A percentile compares a stretch with the other conserved stretches of the same genome.
phyloP scores from a whole-genome alignment of 2,329 filamentous ascomycete genomes.

The Phialophora chinensis region DNA sequence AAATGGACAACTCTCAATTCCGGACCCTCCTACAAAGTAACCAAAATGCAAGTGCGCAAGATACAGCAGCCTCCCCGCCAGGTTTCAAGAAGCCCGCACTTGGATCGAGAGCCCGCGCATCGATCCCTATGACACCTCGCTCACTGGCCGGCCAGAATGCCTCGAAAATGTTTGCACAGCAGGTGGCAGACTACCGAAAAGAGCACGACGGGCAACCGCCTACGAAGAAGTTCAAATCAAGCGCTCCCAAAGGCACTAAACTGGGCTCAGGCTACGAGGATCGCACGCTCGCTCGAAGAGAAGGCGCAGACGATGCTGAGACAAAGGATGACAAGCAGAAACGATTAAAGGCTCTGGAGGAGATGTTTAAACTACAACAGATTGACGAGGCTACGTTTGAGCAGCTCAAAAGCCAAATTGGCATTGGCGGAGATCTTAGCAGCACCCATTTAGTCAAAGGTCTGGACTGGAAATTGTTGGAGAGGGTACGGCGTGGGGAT shows the following conservation, averaged over 20 bases:
- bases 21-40: slow-evolving; percentile 70
- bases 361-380: slow-evolving; percentile 80
- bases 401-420: slow-evolving; percentile 73
- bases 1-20: slow-evolving; percentile 96
- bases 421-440: slow-evolving; percentile 75
- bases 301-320: slow-evolving; percentile 58
- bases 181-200: slow-evolving; percentile 76
- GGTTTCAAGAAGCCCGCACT: slow-evolving; percentile 61
- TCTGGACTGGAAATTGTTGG: slow-evolving; percentile 77
- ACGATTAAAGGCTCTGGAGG: slow-evolving; percentile 78
- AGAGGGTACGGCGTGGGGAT: slow-evolving; percentile 53
- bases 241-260: slow-evolving; percentile 80
- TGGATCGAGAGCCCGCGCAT: slow-evolving; percentile 78
- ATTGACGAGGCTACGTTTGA: slow-evolving; percentile 83
- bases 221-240: slow-evolving; percentile 75
- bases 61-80: slow-evolving; percentile 51
- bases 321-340: slow-evolving; percentile 62
- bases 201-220: slow-evolving; percentile 58
- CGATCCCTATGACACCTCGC: slow-evolving; percentile 93
- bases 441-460: slow-evolving; percentile 92
- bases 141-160: slow-evolving; percentile 49
- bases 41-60: slow-evolving; percentile 11
- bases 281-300: slow-evolving; percentile 70
- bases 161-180: slow-evolving; percentile 79
- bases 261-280: slow-evolving; percentile 83